Percentiles rank a stretch among this genome's conserved stretches.
Evolutionary conservation across 495 filamentous ascomycete species (phyloP).

Genomic region (Aspergillus asperescens): DNA sequence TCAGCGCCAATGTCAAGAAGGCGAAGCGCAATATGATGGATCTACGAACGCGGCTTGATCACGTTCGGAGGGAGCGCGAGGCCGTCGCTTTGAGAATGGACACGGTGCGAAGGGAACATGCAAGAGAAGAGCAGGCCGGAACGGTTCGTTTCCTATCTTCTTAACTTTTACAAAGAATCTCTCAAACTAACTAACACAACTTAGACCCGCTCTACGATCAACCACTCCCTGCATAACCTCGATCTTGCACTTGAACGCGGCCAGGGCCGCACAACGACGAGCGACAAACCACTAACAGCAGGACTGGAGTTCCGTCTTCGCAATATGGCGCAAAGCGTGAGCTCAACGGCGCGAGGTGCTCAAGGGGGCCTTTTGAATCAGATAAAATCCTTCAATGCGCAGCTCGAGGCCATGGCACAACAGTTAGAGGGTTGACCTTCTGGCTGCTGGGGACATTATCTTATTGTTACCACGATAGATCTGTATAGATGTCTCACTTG

Average conservation of each 20-base stretch:
- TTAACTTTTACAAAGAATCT: neutral
- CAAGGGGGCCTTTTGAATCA: constrained; percentile 40
- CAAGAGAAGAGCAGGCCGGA: constrained; percentile 34
- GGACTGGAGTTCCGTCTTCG: constrained; percentile 44
- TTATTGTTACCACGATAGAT: constrained; percentile 8
- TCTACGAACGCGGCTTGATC: constrained; percentile 59
- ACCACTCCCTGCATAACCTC: constrained; percentile 42
- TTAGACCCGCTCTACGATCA: constrained; percentile 41
- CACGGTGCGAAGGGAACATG: constrained; percentile 56
- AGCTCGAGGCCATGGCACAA: constrained; percentile 36
- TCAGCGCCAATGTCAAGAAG: constrained; percentile 56
- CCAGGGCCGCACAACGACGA: constrained; percentile 22
- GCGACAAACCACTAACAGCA: constrained; percentile 24
- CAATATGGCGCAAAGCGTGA: constrained; percentile 38
- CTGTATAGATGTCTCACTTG: neutral
- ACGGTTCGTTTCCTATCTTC: constrained; percentile 27
- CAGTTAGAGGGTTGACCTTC: constrained; percentile 26
- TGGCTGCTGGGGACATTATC: neutral
- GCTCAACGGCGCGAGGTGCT: constrained; percentile 32
- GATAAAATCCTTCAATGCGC: constrained; percentile 41
- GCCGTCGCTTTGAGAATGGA: constrained; percentile 65
- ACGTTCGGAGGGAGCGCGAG: constrained; percentile 59
- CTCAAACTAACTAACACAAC: constrained; percentile 13
- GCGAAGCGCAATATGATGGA: constrained; percentile 60
- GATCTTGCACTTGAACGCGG: constrained; percentile 44